phyloP scores from a whole-genome alignment of 2,329 filamentous ascomycete species.

The Fusarium coicis region DNA sequence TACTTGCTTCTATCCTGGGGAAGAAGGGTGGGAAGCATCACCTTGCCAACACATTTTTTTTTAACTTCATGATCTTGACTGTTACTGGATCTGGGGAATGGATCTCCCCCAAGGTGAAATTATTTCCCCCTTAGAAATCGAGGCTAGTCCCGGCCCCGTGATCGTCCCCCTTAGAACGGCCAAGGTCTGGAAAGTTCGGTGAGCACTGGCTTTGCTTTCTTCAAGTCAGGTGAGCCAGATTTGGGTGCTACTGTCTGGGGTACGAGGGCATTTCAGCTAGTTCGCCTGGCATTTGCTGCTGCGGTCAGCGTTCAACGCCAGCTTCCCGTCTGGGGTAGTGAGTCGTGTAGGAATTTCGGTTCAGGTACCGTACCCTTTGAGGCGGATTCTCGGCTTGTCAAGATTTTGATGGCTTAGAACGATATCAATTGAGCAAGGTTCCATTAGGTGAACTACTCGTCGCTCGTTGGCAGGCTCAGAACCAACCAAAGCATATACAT shows the following conservation, averaged over 20 bases:
- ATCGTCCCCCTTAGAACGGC: slow-evolving; percentile 33
- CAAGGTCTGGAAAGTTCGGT: slow-evolving; percentile 43
- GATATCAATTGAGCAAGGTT: slow-evolving; percentile 12
- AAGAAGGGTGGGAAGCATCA: slow-evolving; percentile 23
- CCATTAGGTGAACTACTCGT: slow-evolving; percentile 14
- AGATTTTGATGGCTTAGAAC: slow-evolving; percentile 14
- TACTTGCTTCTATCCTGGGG: slow-evolving; percentile 8
- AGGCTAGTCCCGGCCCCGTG: slow-evolving; percentile 37
- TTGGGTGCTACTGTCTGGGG: slow-evolving; percentile 23
- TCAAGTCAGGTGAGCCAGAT: slow-evolving; percentile 39
- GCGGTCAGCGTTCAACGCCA: slow-evolving; percentile 22
- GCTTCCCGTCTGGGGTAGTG: slow-evolving; percentile 39
- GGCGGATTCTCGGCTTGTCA: slow-evolving; percentile 10
- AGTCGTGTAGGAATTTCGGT: slow-evolving; percentile 24
- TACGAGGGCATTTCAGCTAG: slow-evolving; percentile 29
- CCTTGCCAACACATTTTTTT: slow-evolving; percentile 22
- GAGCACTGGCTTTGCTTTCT: slow-evolving; percentile 24
- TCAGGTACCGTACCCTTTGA: slow-evolving; percentile 14
- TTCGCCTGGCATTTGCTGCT: slow-evolving; percentile 17
- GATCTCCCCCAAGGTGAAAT: slow-evolving; percentile 17
- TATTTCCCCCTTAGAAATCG: slow-evolving; percentile 17
- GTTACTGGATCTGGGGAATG: slow-evolving; percentile 35
- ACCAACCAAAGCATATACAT: slow-evolving; percentile 23
- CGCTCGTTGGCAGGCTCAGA: slow-evolving; percentile 9
- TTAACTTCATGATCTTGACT: slow-evolving; percentile 34